Conservation (phyloP, 805 yeast genomes). For the Metschnikowia colocasiae region DNA sequence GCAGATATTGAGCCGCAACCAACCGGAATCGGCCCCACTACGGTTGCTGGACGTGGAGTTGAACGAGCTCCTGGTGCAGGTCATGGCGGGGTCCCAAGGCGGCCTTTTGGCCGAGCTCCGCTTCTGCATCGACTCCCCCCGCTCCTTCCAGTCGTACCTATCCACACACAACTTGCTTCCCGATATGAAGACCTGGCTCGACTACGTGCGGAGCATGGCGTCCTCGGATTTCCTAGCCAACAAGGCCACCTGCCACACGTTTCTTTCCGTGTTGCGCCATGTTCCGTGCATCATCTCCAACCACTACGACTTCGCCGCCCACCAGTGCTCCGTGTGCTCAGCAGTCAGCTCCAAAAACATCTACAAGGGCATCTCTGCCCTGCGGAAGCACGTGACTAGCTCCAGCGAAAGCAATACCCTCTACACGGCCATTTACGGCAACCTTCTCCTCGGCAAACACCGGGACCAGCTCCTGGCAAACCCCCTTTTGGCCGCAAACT, state of each 20-base stretch:
- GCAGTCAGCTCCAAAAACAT: constrained; percentile 22
- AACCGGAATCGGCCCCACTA: background rate
- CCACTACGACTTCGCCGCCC: constrained; percentile 30
- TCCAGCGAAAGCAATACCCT: constrained; percentile 20
- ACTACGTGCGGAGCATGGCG: constrained; percentile 14
- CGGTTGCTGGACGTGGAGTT: constrained; percentile 15
- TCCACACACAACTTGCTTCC: background rate
- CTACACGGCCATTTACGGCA: constrained; percentile 25
- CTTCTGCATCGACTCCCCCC: constrained; percentile 8
- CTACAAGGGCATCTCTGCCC: constrained; percentile 22
- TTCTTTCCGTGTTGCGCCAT: constrained; percentile 39
- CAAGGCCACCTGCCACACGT: constrained; percentile 20
- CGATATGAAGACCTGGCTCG: constrained; percentile 21
- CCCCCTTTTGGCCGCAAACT: constrained; percentile 36
- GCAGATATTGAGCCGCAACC: background rate
- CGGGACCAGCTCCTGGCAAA: constrained; percentile 13
- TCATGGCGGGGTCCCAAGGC: constrained; percentile 1
- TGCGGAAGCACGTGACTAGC: constrained; percentile 23
- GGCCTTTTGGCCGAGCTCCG: constrained; percentile 6
- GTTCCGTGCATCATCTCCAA: constrained; percentile 41
- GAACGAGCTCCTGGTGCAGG: constrained; percentile 7
- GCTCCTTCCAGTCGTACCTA: constrained; percentile 3
- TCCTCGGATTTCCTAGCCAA: constrained; percentile 10
- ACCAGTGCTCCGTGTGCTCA: constrained; percentile 40
- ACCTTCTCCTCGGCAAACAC: constrained; percentile 15